Conservation (phyloP, 805 yeast genomes). For the Saturnispora sanitii region DNA sequence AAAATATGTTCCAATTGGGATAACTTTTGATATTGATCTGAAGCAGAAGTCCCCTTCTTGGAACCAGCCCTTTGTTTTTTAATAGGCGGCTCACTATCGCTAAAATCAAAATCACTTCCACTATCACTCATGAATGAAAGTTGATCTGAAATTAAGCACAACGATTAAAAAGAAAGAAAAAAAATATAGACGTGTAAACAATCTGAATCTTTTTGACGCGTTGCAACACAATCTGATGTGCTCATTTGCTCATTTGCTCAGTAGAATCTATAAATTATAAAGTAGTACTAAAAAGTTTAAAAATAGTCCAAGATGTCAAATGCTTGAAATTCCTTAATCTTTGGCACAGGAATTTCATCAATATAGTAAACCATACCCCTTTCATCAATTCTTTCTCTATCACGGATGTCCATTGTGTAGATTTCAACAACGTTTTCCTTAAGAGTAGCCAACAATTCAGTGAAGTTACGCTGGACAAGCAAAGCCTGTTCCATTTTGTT, state of each 20-base stretch:
- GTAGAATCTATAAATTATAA: too few relatives aligned
- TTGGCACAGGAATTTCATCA: conserved; percentile 68
- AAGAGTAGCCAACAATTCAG: conserved; percentile 45
- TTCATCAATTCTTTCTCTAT: conserved; percentile 82
- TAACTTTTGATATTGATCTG: conserved; percentile 82
- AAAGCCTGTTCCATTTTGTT: conserved; percentile 68
- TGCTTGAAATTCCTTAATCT: conserved; percentile 51
- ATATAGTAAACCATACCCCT: conserved; percentile 73
- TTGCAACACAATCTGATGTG: background rate
- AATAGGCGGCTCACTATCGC: background rate
- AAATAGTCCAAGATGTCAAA: conserved; percentile 51
- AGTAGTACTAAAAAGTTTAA: background rate
- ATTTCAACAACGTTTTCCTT: conserved; percentile 63
- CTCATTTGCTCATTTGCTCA: conserved; percentile 3
- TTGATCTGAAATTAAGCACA: background rate
- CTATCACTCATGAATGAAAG: conserved; percentile 3
- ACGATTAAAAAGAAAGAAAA: background rate
- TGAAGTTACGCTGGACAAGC: conserved; percentile 61
- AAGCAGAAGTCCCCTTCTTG: conserved; percentile 27
- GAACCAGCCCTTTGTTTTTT: background rate
- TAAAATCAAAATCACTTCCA: conserved; percentile 7
- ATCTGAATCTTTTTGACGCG: background rate
- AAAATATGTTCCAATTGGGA: conserved; percentile 93
- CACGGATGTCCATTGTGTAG: conserved; percentile 71
- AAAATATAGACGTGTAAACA: background rate